phyloP scores from a whole-genome alignment of 1,284 basidiomycete species.

The Ustilago xerochloae region DNA sequence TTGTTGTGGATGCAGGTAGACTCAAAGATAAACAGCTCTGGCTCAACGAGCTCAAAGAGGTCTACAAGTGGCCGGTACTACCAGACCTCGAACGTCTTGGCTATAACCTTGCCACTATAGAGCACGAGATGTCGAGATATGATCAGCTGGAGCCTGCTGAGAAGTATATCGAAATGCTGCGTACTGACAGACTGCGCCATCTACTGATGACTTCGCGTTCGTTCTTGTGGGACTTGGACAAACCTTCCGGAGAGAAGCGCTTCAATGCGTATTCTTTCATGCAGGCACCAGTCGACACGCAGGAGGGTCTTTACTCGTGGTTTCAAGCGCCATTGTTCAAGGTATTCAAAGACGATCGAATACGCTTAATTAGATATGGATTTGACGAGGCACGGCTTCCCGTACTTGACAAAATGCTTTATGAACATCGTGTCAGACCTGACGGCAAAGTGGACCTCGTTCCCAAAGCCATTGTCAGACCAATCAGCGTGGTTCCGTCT shows the following conservation, averaged over 20 bases:
- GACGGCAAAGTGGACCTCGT: not conserved
- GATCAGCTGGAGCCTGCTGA: too few relatives aligned
- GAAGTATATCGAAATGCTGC: not conserved
- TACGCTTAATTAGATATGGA: not conserved
- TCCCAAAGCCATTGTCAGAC: constrained; percentile 13
- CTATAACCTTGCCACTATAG: constrained; percentile 10
- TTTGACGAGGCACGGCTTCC: not conserved
- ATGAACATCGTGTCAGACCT: not conserved
- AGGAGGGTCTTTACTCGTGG: not conserved
- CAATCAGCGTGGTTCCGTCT: not conserved
- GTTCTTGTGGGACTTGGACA: not conserved
- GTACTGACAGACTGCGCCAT: too few relatives aligned
- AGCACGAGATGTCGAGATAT: not conserved
- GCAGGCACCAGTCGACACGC: not conserved
- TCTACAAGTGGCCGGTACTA: constrained; percentile 4
- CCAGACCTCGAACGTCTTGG: constrained; percentile 11
- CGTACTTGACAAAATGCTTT: constrained; percentile 3
- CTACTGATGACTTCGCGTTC: not conserved
- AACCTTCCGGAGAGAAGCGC: not conserved
- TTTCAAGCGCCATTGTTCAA: constrained; percentile 7
- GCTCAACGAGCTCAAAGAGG: constrained; percentile 1
- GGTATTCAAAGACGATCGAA: too few relatives aligned
- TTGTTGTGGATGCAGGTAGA: not conserved
- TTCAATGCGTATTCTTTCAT: not conserved
- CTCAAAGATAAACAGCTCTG: constrained; percentile 1